phyloP scores from a whole-genome alignment of 768 basidiomycete species.

The Tulasnella calospora region DNA sequence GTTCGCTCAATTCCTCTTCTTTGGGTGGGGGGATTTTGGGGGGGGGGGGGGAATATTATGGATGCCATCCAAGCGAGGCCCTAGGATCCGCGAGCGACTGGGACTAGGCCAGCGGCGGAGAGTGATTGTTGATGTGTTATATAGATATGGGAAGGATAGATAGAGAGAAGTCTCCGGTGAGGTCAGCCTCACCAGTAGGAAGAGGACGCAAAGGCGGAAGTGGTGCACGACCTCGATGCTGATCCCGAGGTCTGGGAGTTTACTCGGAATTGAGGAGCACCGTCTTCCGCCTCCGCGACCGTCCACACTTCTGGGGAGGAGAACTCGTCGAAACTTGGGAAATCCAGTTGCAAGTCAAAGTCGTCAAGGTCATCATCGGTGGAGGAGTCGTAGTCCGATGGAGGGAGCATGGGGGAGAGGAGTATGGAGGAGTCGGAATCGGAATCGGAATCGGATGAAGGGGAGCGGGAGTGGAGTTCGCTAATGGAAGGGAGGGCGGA shows the following conservation, averaged over 20 bases:
- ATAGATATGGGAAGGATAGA: neutral
- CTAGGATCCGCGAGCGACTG: neutral
- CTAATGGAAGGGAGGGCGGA: slow-evolving; percentile 3
- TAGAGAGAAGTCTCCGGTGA: neutral
- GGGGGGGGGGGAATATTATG: neutral
- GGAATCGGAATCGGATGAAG: neutral
- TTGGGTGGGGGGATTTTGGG: neutral
- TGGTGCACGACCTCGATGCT: neutral
- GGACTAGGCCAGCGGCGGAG: neutral
- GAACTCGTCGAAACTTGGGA: neutral
- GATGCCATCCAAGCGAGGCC: neutral
- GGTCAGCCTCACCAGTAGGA: neutral
- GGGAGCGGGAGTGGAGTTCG: slow-evolving; percentile 6
- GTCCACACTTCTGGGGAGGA: slow-evolving; percentile 1
- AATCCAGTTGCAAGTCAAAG: slow-evolving; percentile 1
- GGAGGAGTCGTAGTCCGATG: slow-evolving; percentile 8
- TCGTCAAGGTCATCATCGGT: slow-evolving; percentile 15
- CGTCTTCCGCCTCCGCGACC: neutral
- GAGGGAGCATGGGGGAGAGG: neutral
- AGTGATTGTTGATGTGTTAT: neutral
- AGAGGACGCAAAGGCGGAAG: slow-evolving; percentile 3
- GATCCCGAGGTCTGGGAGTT: neutral
- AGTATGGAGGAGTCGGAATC: slow-evolving; percentile 2
- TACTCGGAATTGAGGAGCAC: neutral
- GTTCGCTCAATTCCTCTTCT: slow-evolving; percentile 2